Percentiles rank a stretch among this genome's conserved stretches.
These are phyloP conservation scores for Brassica carinata DNA, from an alignment of 345 rosid species.

Conservation along the genomic window DNA sequence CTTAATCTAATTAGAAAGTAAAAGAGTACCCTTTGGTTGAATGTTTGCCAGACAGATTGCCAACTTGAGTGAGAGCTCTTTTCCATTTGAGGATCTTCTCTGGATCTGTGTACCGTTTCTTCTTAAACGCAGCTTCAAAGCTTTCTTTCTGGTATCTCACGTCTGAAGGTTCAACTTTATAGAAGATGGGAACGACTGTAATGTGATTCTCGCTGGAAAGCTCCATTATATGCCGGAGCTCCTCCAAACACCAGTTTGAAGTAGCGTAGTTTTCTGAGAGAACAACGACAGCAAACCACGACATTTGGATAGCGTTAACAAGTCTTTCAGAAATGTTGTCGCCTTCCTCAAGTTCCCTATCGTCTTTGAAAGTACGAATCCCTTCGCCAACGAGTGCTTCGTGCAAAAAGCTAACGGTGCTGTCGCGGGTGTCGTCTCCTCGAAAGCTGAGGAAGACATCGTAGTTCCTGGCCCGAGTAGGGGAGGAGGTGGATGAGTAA, in stretches of 20 bases:
- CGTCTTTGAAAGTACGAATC: background rate
- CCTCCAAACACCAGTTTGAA: background rate
- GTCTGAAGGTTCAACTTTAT: conserved; percentile 10
- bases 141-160: conserved; percentile 18
- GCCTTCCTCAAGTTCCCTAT: background rate
- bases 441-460: background rate
- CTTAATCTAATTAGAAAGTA: no score
- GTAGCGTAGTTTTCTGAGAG: background rate
- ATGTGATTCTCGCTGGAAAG: background rate
- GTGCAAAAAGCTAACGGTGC: background rate
- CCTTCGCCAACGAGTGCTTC: background rate
- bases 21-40: no score
- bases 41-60: background rate
- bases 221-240: background rate
- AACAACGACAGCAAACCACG: background rate
- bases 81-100: conserved; percentile 6
- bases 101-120: background rate
- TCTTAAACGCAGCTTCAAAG: conserved; percentile 12
- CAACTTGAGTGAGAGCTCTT: conserved; percentile 12
- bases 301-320: background rate
- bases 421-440: background rate
- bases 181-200: conserved; percentile 27
- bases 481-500: no score
- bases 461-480: background rate
- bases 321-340: background rate